Conservation (phyloP, 2,329 filamentous ascomycete species). For the Pseudogymnoascus verrucosus region DNA sequence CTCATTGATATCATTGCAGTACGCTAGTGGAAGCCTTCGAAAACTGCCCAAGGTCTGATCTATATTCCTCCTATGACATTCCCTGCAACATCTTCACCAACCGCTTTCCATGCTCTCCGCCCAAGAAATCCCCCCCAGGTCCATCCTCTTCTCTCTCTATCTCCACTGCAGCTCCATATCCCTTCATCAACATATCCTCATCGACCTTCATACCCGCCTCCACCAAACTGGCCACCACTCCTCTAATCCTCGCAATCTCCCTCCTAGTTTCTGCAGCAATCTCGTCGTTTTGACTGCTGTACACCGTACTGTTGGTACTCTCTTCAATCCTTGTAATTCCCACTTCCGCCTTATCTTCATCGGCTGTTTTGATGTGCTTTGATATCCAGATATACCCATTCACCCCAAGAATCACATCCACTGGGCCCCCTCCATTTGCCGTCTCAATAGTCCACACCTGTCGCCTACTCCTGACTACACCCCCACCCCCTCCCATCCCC, state of each 20-base stretch:
- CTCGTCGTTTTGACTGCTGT: slow-evolving; percentile 89
- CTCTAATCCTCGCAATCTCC: slow-evolving; percentile 78
- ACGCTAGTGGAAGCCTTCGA: too few relatives aligned
- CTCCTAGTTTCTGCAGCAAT: slow-evolving; percentile 69
- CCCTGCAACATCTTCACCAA: slow-evolving; percentile 26
- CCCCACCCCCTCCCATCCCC: slow-evolving; percentile 69
- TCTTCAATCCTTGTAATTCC: slow-evolving; percentile 84
- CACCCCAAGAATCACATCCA: slow-evolving; percentile 85
- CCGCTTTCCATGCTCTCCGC: slow-evolving; percentile 45
- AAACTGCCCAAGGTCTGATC: neutral
- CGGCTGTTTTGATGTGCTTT: slow-evolving; percentile 61
- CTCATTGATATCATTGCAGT: neutral
- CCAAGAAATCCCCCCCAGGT: slow-evolving; percentile 52
- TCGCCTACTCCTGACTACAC: slow-evolving; percentile 73
- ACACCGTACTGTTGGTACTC: slow-evolving; percentile 73
- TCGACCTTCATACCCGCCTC: slow-evolving; percentile 79
- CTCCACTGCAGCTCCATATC: slow-evolving; percentile 75
- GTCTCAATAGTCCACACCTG: slow-evolving; percentile 80
- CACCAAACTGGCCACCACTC: slow-evolving; percentile 74
- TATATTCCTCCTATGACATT: slow-evolving; percentile 7
- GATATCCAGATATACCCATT: slow-evolving; percentile 97
- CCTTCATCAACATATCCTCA: slow-evolving; percentile 76
- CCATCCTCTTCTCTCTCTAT: slow-evolving; percentile 51
- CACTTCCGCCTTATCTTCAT: slow-evolving; percentile 35
- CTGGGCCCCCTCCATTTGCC: slow-evolving; percentile 48